Percentiles rank a stretch among this genome's conserved stretches.
These are phyloP conservation scores for Aspergillus bombycis DNA, from an alignment of 2,329 filamentous ascomycete species.

Conservation along the genomic window DNA sequence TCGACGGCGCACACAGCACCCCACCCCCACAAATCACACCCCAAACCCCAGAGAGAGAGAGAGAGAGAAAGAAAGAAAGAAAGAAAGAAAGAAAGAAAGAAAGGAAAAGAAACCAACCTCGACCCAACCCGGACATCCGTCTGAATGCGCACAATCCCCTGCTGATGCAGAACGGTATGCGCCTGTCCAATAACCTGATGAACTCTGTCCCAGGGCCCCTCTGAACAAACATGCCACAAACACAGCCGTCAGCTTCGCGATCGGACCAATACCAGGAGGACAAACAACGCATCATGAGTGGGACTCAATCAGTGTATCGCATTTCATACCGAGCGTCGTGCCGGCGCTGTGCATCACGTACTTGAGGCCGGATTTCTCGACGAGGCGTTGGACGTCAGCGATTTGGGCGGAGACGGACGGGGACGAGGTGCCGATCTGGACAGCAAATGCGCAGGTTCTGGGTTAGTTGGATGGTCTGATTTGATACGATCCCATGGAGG, in stretches of 20 bases:
- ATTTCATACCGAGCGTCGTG: conserved; percentile 78
- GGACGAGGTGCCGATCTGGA: conserved; percentile 75
- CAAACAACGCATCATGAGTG: neutral
- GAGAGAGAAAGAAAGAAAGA: conserved; percentile 2
- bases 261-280: neutral
- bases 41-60: neutral
- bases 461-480: neutral
- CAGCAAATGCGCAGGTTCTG: neutral
- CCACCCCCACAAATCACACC: neutral
- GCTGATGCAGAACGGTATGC: conserved; percentile 74
- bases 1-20: neutral
- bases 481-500: neutral
- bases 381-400: conserved; percentile 81
- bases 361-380: conserved; percentile 77
- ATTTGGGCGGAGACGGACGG: conserved; percentile 81
- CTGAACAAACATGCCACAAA: conserved; percentile 50
- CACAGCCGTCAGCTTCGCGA: neutral
- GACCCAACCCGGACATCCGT: conserved; percentile 85
- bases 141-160: conserved; percentile 81
- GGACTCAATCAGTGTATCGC: neutral
- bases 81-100: conserved; percentile 2
- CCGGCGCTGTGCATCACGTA: conserved; percentile 93
- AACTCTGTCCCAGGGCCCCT: conserved; percentile 88
- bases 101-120: conserved; percentile 55
- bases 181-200: conserved; percentile 85